phyloP scores from a whole-genome alignment of 768 basidiomycete genomes.

The Macrolepiota albuminosa region DNA sequence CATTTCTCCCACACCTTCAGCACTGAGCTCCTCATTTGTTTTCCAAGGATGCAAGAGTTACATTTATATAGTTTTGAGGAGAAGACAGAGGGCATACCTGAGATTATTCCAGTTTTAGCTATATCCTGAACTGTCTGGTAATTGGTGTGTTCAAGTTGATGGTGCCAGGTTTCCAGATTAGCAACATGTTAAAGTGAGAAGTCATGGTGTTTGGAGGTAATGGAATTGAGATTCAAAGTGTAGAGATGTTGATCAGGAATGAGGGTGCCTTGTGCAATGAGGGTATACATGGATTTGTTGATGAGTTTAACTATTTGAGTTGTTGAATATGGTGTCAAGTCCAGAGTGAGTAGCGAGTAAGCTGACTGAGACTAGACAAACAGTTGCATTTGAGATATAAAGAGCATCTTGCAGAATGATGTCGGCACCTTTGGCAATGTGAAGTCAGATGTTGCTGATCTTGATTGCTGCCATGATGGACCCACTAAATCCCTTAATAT shows the following conservation, averaged over 20 bases:
- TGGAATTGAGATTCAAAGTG: neutral
- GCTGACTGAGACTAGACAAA: no score
- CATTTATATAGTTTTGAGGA: neutral
- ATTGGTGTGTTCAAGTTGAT: conserved; percentile 23
- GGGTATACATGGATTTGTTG: neutral
- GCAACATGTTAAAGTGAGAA: neutral
- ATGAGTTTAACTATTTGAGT: neutral
- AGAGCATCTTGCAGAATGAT: no score
- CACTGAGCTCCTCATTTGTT: conserved; percentile 6
- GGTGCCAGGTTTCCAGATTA: conserved; percentile 23
- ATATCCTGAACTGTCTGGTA: conserved; percentile 19
- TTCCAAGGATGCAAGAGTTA: conserved; percentile 7
- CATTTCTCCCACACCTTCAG: neutral
- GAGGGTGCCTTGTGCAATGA: conserved; percentile 6
- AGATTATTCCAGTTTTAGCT: conserved; percentile 9
- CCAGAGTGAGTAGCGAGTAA: no score
- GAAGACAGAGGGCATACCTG: conserved; percentile 1
- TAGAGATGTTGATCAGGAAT: conserved; percentile 3
- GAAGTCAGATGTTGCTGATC: conserved; percentile 20
- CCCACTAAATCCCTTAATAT: conserved; percentile 23
- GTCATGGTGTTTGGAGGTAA: no score
- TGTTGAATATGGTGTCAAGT: no score
- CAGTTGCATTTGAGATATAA: no score
- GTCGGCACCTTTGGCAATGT: conserved; percentile 4
- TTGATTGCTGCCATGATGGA: conserved; percentile 19